Percentiles rank a stretch among this genome's conserved stretches.
Evolutionary conservation across 371 early-diverging fungal species (phyloP).

Genomic region (Mucor irregularis): DNA sequence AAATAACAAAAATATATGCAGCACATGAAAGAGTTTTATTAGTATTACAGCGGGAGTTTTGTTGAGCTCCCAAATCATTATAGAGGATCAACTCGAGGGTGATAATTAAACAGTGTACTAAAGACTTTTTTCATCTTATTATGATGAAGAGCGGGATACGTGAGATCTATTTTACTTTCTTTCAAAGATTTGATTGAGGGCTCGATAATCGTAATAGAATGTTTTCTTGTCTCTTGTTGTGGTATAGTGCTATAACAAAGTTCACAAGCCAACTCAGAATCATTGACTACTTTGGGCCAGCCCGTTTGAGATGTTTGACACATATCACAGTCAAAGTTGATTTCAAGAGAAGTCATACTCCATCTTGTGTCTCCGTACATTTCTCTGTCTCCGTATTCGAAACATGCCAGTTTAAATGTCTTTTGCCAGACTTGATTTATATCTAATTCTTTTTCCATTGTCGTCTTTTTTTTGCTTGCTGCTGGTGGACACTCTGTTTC

Average conservation of each 20-base stretch:
- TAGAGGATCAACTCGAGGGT: constrained; percentile 1
- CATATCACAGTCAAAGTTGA: constrained; percentile 21
- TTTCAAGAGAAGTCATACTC: not conserved
- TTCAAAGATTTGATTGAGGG: no score
- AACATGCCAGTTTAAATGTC: constrained; percentile 25
- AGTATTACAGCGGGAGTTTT: no score
- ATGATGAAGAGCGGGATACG: no score
- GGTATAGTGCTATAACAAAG: constrained; percentile 3
- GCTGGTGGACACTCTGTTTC: not conserved
- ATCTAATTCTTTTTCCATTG: constrained; percentile 2
- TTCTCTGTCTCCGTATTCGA: constrained; percentile 27
- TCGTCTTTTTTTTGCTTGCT: not conserved
- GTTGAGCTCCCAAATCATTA: not conserved
- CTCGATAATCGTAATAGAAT: no score
- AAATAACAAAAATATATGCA: not conserved
- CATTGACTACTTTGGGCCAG: constrained; percentile 12
- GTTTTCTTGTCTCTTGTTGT: not conserved
- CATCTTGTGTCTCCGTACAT: constrained; percentile 18
- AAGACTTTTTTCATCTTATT: constrained; percentile 8
- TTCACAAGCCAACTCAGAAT: constrained; percentile 9
- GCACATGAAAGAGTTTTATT: no score
- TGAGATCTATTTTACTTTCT: no score
- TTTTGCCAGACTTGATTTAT: constrained; percentile 22
- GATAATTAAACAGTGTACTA: constrained; percentile 1
- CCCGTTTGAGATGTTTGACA: constrained; percentile 16